These are phyloP conservation scores for Eleusine indica DNA, from an alignment of 176 grass and related monocot species.

Conservation along the genomic window DNA sequence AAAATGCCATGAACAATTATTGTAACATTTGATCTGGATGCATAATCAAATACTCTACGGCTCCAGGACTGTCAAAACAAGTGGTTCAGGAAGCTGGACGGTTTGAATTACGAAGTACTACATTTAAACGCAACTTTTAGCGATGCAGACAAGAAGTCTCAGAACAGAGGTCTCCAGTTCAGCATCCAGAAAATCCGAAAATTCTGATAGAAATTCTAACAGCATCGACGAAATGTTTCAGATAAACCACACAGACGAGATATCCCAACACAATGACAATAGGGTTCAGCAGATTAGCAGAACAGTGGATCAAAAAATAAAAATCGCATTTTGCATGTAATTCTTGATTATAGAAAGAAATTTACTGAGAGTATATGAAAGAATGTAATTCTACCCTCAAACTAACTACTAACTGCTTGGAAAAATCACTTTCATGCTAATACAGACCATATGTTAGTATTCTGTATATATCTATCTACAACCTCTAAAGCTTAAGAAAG, in stretches of 20 bases:
- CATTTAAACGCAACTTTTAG: not conserved
- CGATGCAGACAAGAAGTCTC: not conserved
- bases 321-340: not conserved
- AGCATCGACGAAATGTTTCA: not conserved
- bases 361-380: not conserved
- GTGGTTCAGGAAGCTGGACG: not conserved
- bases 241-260: not conserved
- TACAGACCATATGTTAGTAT: slow-evolving; percentile 6
- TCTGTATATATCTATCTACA: not conserved
- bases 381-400: not conserved
- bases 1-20: not conserved
- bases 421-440: not conserved
- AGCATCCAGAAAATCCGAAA: slow-evolving; percentile 6
- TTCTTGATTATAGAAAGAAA: not conserved
- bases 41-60: not conserved
- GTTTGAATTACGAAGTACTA: not conserved
- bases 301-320: not conserved
- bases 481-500: slow-evolving; percentile 75
- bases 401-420: slow-evolving; percentile 1
- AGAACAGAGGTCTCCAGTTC: not conserved
- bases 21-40: not conserved
- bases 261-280: not conserved
- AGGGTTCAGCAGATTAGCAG: not conserved
- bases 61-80: not conserved
- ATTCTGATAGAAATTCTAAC: not conserved